These are phyloP conservation scores for Coniochaeta sp. DNA, from an alignment of 2,329 filamentous ascomycete genomes.

Conservation along the genomic window DNA sequence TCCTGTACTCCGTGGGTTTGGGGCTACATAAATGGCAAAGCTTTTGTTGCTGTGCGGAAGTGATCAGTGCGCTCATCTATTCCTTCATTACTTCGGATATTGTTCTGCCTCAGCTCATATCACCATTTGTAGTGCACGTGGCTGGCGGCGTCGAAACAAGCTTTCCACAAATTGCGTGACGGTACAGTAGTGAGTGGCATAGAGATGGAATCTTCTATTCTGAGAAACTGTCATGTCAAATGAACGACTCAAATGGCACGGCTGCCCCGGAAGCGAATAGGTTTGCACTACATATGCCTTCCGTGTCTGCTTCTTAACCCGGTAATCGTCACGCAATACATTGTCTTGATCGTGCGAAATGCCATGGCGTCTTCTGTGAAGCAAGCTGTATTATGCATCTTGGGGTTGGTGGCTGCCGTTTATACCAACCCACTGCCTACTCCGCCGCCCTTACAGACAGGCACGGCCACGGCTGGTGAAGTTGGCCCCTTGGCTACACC, in stretches of 20 bases:
- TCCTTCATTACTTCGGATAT: background rate
- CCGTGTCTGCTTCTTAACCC: background rate
- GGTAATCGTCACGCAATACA: background rate
- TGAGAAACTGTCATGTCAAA: background rate
- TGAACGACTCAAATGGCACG: background rate
- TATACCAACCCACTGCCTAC: slow-evolving; percentile 1
- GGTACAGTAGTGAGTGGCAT: background rate
- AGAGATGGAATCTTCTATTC: background rate
- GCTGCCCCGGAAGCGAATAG: background rate
- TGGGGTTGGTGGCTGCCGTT: background rate
- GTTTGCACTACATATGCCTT: background rate
- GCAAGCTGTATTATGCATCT: background rate
- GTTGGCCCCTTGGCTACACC: background rate
- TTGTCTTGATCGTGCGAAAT: background rate
- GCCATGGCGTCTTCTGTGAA: background rate
- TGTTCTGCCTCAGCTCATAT: background rate
- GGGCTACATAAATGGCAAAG: too few species aligned
- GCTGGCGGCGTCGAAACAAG: background rate
- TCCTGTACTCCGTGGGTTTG: too few species aligned
- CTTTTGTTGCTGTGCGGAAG: too few species aligned
- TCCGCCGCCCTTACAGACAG: background rate
- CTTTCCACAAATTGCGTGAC: background rate
- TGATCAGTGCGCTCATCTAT: too few species aligned
- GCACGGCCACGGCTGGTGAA: background rate
- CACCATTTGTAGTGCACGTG: too few species aligned